phyloP scores from a whole-genome alignment of 305 asterid genomes.

The Rubia balearica region DNA sequence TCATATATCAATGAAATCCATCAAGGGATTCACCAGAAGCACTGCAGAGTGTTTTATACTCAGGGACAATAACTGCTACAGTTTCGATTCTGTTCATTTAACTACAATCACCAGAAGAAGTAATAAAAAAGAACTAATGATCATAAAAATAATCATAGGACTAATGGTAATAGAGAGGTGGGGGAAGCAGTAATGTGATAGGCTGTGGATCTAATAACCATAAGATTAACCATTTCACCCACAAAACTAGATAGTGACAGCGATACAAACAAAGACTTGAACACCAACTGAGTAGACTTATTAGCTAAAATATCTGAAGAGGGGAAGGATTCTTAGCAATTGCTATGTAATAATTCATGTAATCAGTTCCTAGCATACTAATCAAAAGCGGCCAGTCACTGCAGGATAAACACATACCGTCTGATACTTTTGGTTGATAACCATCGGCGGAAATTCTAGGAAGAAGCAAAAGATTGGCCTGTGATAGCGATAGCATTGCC shows the following conservation, averaged over 20 bases:
- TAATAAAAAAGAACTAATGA: not conserved
- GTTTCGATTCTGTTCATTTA: not conserved
- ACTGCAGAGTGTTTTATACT: not conserved
- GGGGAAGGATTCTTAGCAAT: not conserved
- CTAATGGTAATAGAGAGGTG: not conserved
- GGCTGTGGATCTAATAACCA: not conserved
- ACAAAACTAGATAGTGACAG: not conserved
- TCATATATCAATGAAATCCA: slow-evolving; percentile 1
- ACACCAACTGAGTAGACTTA: not conserved
- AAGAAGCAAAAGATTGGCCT: slow-evolving; percentile 87
- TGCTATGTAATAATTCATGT: not conserved
- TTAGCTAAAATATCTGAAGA: not conserved
- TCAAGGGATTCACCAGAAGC: not conserved
- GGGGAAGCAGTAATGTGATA: slow-evolving; percentile 4
- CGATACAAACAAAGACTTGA: slow-evolving; percentile 2
- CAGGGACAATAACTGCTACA: not conserved
- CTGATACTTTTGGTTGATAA: slow-evolving; percentile 86
- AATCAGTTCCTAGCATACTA: not conserved
- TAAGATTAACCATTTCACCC: not conserved
- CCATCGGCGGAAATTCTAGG: slow-evolving; percentile 89
- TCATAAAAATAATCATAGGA: not conserved
- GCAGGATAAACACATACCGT: slow-evolving; percentile 49
- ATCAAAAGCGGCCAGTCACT: not conserved
- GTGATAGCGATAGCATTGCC: slow-evolving; percentile 75
- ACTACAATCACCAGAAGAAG: not conserved